A percentile compares a stretch with the other conserved stretches of the same genome.
These are phyloP conservation scores for Hylodesmum podocarpum DNA, from an alignment of 306 rosid species.

Conservation along the genomic window DNA sequence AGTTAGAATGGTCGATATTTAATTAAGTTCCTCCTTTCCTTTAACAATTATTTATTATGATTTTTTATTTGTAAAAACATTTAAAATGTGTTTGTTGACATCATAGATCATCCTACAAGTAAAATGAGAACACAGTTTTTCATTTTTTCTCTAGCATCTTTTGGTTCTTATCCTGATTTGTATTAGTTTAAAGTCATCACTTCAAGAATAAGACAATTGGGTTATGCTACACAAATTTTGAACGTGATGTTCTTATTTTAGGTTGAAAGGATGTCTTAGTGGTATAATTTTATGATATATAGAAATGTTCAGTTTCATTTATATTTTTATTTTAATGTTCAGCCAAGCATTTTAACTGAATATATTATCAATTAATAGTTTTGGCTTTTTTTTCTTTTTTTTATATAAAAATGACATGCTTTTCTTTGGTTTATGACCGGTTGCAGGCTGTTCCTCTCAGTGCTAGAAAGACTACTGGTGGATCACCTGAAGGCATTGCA, in stretches of 20 bases:
- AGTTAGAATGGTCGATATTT: background rate
- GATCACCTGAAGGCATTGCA: slow-evolving; percentile 92
- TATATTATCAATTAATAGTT: slow-evolving; percentile 7
- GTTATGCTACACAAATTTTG: slow-evolving; percentile 16
- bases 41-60: background rate
- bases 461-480: slow-evolving; percentile 86
- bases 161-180: background rate
- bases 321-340: background rate
- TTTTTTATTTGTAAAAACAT: background rate
- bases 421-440: slow-evolving; percentile 24
- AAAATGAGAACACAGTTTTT: slow-evolving; percentile 1
- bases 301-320: slow-evolving; percentile 1
- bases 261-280: background rate
- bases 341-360: background rate
- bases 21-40: background rate
- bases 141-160: background rate
- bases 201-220: background rate
- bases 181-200: background rate
- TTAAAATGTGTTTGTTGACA: background rate
- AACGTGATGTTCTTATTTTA: background rate
- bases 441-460: slow-evolving; percentile 96
- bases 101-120: background rate
- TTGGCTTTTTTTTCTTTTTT: background rate
- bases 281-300: background rate
- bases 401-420: background rate